These are phyloP conservation scores for Phaffia australis DNA, from an alignment of 768 basidiomycete species.

Conservation along the genomic window DNA sequence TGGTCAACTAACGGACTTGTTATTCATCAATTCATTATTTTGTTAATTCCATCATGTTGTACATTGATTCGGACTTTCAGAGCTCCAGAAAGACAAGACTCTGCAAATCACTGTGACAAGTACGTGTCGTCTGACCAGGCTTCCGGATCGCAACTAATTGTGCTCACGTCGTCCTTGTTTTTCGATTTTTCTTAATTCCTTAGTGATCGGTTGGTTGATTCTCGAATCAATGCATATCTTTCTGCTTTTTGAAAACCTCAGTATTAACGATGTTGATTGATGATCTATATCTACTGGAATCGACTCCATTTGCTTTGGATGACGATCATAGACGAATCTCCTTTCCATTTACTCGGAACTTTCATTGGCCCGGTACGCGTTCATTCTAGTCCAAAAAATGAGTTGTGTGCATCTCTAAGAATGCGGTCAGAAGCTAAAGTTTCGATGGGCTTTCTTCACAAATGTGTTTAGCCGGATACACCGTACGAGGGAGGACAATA, in stretches of 20 bases:
- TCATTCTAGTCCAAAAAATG: neutral
- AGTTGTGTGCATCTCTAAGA: no score
- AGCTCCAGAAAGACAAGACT: neutral
- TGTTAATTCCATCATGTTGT: neutral
- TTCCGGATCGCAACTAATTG: neutral
- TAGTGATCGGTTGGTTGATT: conserved; percentile 15
- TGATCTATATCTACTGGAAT: no score
- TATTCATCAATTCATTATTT: neutral
- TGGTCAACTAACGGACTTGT: conserved; percentile 68
- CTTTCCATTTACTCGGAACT: conserved; percentile 81
- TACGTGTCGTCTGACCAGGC: neutral
- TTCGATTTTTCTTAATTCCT: neutral
- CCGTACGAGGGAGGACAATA: conserved; percentile 87
- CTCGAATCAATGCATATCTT: conserved; percentile 1
- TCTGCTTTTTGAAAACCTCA: conserved; percentile 37
- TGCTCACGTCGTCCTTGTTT: neutral
- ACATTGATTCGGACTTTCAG: neutral
- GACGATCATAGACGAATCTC: conserved; percentile 58
- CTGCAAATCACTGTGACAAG: no score
- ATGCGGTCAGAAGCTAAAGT: neutral
- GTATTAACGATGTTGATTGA: no score
- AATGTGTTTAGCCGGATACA: conserved; percentile 50
- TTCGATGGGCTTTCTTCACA: conserved; percentile 8
- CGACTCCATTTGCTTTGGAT: no score
- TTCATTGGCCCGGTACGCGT: conserved; percentile 65